Evolutionary conservation across 2,329 filamentous ascomycete genomes (phyloP).

Genomic region (Clonostachys rhizophaga): DNA sequence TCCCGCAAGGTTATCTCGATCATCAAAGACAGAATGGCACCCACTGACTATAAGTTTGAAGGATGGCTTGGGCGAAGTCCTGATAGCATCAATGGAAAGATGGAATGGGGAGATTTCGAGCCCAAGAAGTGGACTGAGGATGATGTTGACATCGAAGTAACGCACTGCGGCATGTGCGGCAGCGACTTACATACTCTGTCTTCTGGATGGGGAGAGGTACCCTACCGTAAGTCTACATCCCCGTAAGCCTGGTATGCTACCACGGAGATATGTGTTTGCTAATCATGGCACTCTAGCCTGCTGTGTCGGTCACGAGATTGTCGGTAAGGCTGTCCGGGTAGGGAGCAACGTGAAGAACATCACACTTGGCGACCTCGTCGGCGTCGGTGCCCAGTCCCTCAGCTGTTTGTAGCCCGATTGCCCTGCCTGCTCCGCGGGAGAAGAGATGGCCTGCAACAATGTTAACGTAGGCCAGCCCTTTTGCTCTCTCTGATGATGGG

Average conservation of each 20-base stretch:
- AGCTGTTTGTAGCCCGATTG: conserved; percentile 42
- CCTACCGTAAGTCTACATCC: background rate
- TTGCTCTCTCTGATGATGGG: conserved; percentile 2
- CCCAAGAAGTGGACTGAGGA: conserved; percentile 60
- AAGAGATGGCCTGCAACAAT: conserved; percentile 11
- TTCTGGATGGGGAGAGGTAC: too few species aligned
- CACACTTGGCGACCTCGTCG: conserved; percentile 59
- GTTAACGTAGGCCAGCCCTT: too few species aligned
- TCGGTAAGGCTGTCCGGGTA: conserved; percentile 47
- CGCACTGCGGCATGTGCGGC: conserved; percentile 62
- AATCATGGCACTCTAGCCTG: background rate
- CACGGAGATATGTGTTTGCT: too few species aligned
- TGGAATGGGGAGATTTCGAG: conserved; percentile 48
- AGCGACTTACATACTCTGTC: conserved; percentile 45
- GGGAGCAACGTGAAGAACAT: conserved; percentile 40
- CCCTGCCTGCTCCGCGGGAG: conserved; percentile 30
- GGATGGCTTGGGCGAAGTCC: conserved; percentile 41
- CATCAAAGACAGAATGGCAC: too few species aligned
- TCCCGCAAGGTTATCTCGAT: too few species aligned
- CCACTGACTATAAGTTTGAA: conserved; percentile 38
- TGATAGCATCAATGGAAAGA: conserved; percentile 38
- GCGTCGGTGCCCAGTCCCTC: conserved; percentile 53
- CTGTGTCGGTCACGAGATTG: conserved; percentile 58
- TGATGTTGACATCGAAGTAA: conserved; percentile 59
- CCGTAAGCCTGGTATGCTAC: conserved; percentile 2